phyloP scores from a whole-genome alignment of 1,284 basidiomycete genomes.

The Mycena citricolor region DNA sequence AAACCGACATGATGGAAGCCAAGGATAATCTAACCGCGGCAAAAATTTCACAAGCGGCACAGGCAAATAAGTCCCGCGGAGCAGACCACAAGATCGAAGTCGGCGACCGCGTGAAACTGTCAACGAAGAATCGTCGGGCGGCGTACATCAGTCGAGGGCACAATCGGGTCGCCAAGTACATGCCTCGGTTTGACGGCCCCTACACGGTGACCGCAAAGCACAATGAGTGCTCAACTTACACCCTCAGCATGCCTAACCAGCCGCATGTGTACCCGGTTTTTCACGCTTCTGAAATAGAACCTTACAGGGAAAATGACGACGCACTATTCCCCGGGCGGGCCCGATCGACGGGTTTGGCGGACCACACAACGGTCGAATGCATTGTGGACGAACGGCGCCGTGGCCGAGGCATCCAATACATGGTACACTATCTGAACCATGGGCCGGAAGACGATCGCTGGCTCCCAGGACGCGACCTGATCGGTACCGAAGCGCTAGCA shows the following conservation, averaged over 20 bases:
- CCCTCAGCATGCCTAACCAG: conserved; percentile 23
- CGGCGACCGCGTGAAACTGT: conserved; percentile 21
- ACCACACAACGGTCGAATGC: too few relatives aligned
- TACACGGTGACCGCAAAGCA: conserved; percentile 19
- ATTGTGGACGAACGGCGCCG: neutral
- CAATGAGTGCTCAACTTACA: conserved; percentile 24
- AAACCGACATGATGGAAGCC: conserved; percentile 1
- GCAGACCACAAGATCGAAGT: conserved; percentile 2
- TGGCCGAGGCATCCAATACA: neutral
- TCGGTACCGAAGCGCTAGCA: neutral
- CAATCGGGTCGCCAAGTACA: conserved; percentile 27
- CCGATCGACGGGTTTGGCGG: too few relatives aligned
- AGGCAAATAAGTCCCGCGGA: conserved; percentile 12
- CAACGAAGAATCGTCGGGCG: conserved; percentile 11
- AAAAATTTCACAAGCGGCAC: conserved; percentile 14
- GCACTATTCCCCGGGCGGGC: too few relatives aligned
- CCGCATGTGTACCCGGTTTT: conserved; percentile 23
- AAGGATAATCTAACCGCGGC: conserved; percentile 6
- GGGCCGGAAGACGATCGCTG: neutral
- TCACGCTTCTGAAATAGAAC: conserved; percentile 23
- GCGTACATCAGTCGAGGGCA: conserved; percentile 20
- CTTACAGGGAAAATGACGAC: too few relatives aligned
- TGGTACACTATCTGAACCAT: neutral
- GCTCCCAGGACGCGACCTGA: neutral
- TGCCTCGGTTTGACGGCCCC: conserved; percentile 27